Evolutionary conservation across 805 yeast species (phyloP), one percentile per base, ranked within the genome.

Genomic region (Saccharomycopsis sp.): DNA sequence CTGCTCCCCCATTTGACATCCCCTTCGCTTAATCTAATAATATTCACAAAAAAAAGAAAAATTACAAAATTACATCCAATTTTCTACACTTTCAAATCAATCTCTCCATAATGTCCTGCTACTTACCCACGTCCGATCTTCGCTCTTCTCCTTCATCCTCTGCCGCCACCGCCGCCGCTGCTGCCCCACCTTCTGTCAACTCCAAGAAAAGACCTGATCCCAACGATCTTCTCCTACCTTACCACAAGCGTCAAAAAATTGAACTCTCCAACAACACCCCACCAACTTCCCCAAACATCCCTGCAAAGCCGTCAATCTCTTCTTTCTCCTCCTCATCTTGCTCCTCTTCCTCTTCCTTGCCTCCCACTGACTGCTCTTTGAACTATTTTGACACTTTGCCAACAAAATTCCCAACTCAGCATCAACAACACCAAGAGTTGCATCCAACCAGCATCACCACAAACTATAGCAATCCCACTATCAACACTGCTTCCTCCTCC

Each of bases 321-420:
- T 31, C 25, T 23, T 41, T 36, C 19, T 36, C 30, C 22, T 25
- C 36, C 9, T 33, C 44, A 4, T 30, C 40, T 18, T 41, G 36
- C 21, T n/a, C 16, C 18, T 30, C 21, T 31, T 31, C 27, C 16
- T 16, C 36, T n/a, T 25, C 37, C 10, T 38, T 25, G 21, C 25
- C 17, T 16, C 30, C 30, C 20, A 38, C 43, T 5, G 49, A 4
- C 65, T 64, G 25, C 20, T 45, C 50, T 10, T 34, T 41, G 30
- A 34, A 32, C n/a, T 44, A 44, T 31, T 34, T 44, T 13, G 50
- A 45, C 25, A 45, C 49, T 10, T 12, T 45, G 26, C 48, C 49
- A 2, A 36, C 46, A n/a, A n/a, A n/a, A n/a, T n/a, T n/a, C n/a
- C n/a, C n/a, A n/a, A n/a, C n/a, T n/a, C 8, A 43, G 36, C 15